These are phyloP conservation scores for Xylaria sp. DNA, from an alignment of 2,329 filamentous ascomycete species.

Conservation along the genomic window DNA sequence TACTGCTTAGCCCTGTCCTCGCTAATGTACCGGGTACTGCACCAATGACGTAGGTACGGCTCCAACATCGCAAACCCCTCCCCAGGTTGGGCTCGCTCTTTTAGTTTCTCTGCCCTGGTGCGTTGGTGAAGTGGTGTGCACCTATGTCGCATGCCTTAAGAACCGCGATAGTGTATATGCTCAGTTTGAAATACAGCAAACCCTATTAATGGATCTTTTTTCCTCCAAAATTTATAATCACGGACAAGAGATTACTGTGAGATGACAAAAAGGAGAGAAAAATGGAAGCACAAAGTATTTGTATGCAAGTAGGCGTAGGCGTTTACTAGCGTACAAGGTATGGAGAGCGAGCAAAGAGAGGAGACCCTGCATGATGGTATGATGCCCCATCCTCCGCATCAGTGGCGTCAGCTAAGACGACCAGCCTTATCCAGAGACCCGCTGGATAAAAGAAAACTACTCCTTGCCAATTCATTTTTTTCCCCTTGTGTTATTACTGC, in stretches of 20 bases:
- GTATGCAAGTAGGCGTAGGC: background rate
- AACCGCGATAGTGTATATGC: background rate
- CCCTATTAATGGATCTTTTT: background rate
- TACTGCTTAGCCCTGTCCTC: constrained; percentile 37
- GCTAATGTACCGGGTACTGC: constrained; percentile 43
- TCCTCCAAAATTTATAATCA: background rate
- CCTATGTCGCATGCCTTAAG: background rate
- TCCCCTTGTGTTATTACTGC: constrained; percentile 30
- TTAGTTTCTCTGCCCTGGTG: constrained; percentile 21
- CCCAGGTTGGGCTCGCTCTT: constrained; percentile 20
- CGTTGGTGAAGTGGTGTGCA: background rate
- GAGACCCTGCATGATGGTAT: constrained; percentile 52
- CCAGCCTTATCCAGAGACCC: constrained; percentile 37
- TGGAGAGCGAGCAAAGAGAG: constrained; percentile 36
- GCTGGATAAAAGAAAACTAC: constrained; percentile 30
- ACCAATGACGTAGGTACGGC: constrained; percentile 42
- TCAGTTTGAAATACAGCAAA: background rate
- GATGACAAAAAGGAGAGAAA: background rate
- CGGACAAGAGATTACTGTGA: background rate
- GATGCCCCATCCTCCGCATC: constrained; percentile 50
- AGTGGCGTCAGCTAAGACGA: constrained; percentile 50
- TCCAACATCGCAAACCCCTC: constrained; percentile 35
- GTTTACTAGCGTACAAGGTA: background rate
- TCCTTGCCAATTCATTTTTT: constrained; percentile 25
- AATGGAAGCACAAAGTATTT: no score